Evolutionary conservation across 2,329 filamentous ascomycete species (phyloP), one percentile per base, ranked within the genome.

Genomic region (Paracoccidioides lutzii): DNA sequence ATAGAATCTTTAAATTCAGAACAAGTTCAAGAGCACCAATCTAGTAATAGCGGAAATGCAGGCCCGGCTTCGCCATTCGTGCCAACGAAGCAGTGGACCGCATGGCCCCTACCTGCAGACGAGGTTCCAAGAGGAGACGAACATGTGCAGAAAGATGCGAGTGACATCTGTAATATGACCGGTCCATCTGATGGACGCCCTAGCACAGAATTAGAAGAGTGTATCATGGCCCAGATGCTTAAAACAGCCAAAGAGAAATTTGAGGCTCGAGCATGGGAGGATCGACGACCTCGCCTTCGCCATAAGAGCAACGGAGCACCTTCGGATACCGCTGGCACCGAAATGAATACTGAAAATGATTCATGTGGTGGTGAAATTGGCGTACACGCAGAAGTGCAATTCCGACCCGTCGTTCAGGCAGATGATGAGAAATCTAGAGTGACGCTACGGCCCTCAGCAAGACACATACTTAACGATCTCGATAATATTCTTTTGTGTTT

Each of bases 101-200:
- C 90, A 0, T 96, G 91, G 91, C 91, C 91, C 4, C 68, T 94
- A 64, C 76, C 76, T 22, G 75, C 79, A 4, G 71, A 75, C 6
- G 71, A 78, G 32, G 82, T 93, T 6, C 87, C 87, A 1, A 71
- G 74, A 14, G 73, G 76, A 12, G 73, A 74, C 22, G 78, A 87
- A 58, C 52, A 67, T 74, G 53, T 75, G 73, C 60, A 73, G 67
- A 58, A 66, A 6, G 75, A 81, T 51, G 72, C 75, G 5, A 71
- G 79, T 54, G 78, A 81, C 35, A 65, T 63, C 10, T 81, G 77
- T 64, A 82, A 76, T 0, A 71, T 81, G 37, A 77, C 75, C 54
- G 74, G 69, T 56, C 65, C 65, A 22, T 69, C 76, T 37, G 65
- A 67, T 33, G 67, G 66, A 15, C 71, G 75, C 53, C 78, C 83